These are phyloP conservation scores for Pleurotus ostreatus DNA, from an alignment of 768 basidiomycete species.

Conservation along the genomic window DNA sequence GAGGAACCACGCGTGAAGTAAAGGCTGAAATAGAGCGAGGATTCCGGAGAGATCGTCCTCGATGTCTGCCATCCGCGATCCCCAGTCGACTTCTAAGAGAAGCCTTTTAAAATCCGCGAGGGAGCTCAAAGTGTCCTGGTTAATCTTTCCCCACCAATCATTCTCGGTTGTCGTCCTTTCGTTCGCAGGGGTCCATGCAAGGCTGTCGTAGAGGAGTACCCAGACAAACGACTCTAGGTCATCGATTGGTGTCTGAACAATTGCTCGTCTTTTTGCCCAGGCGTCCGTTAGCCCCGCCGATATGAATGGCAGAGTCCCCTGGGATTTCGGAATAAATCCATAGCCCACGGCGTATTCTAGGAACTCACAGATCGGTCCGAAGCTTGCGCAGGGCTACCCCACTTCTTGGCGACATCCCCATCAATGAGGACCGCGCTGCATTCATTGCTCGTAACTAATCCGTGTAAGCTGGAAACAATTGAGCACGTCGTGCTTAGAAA, in stretches of 20 bases:
- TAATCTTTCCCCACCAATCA: neutral
- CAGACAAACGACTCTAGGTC: slow-evolving; percentile 8
- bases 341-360: neutral
- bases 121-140: neutral
- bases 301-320: slow-evolving; percentile 8
- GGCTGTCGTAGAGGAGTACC: slow-evolving; percentile 5
- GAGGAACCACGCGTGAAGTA: slow-evolving; percentile 1
- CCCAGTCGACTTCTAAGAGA: neutral
- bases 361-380: neutral
- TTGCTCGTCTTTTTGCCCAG: neutral
- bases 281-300: neutral
- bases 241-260: slow-evolving; percentile 5
- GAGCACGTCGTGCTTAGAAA: neutral
- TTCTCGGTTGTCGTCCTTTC: neutral
- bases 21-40: no score
- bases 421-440: slow-evolving; percentile 7
- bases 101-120: neutral
- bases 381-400: neutral
- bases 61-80: no score
- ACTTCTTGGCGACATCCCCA: slow-evolving; percentile 5
- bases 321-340: neutral
- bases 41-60: no score
- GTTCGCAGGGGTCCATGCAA: neutral
- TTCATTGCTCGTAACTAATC: neutral
- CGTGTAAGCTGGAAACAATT: neutral